These are phyloP conservation scores for Trichoderma sp. DNA, from an alignment of 2,329 filamentous ascomycete species.

Conservation along the genomic window DNA sequence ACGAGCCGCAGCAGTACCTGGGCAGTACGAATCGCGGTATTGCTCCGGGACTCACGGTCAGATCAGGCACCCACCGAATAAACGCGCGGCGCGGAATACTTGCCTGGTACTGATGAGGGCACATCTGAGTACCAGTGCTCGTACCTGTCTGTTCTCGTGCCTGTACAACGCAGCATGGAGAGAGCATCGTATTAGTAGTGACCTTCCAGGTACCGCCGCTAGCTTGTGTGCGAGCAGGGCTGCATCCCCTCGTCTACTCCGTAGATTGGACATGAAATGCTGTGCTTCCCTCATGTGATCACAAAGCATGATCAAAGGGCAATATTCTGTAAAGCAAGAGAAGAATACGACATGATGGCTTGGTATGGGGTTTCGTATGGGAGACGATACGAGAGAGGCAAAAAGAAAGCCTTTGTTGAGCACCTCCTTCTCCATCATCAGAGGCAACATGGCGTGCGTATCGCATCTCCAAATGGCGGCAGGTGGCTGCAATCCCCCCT, in stretches of 20 bases:
- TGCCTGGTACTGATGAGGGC: background rate
- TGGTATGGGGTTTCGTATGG: no score
- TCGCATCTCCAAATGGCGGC: background rate
- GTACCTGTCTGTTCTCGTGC: background rate
- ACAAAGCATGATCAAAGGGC: background rate
- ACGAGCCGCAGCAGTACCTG: background rate
- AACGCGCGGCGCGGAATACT: background rate
- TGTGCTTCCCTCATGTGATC: background rate
- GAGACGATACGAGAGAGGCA: background rate
- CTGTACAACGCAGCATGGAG: background rate
- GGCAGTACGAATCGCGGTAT: background rate
- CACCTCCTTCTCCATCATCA: background rate
- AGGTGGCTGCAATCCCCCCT: background rate
- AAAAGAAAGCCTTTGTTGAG: background rate
- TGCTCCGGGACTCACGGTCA: background rate
- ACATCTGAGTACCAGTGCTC: background rate
- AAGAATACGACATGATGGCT: background rate
- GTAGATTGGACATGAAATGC: background rate
- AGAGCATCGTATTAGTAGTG: background rate
- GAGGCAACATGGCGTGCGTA: background rate
- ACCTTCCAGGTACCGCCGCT: background rate
- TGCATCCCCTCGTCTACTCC: background rate
- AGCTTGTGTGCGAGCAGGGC: background rate
- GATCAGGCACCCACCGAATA: slow-evolving; percentile 12
- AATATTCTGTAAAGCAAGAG: background rate